Base-by-base conservation (phyloP, 176 grass and related monocot species). In the Oryza australiensis region DNA sequence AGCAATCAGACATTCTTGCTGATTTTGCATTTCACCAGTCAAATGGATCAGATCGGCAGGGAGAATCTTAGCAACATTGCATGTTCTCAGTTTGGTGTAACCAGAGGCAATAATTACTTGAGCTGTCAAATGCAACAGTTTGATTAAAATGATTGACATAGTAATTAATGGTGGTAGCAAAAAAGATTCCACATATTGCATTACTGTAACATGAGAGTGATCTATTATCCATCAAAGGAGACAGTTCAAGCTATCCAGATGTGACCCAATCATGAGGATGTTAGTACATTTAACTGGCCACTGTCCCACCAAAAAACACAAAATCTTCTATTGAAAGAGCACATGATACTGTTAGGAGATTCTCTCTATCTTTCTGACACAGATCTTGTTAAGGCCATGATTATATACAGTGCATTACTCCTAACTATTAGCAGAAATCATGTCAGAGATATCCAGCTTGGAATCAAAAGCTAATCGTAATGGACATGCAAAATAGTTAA, bases 271-370 rank as follows among this genome's bases (percentile, higher is more conserved):
- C 77, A 85, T 60, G 78, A 41, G 82, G 45, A 24, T 18, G 38
- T 64, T 62, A 24, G 27, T 49, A 69, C 38, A 88, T 75, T 70
- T 64, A 22, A 1, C 23, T 70, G 28, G 16, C 18, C 51, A 37
- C 51, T 40, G 84, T 27, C 46, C 49, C 62, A 84, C 67, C 23
- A 62, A 22, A n/a, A 71, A 13, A 26, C 57, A 66, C 43, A 78
- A 26, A 33, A 83, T 35, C 26, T 67, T 28, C 40, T 38, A 76
- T 77, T 72, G 42, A 62, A 45, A 77, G 26, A 83, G 74, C 13
- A 69, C 24, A 59, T 41, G 40, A 71, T 46, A 85, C 83, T 85
- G 65, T 71, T 29, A 40, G 20, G 32, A 85, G 76, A 89, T 89
- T 84, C 76, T 65, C 80, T 53, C 64, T 40, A 55, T 41, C 53